These are phyloP conservation scores for Saraca asoca DNA, from an alignment of 331 rosid genomes.

Conservation along the genomic window DNA sequence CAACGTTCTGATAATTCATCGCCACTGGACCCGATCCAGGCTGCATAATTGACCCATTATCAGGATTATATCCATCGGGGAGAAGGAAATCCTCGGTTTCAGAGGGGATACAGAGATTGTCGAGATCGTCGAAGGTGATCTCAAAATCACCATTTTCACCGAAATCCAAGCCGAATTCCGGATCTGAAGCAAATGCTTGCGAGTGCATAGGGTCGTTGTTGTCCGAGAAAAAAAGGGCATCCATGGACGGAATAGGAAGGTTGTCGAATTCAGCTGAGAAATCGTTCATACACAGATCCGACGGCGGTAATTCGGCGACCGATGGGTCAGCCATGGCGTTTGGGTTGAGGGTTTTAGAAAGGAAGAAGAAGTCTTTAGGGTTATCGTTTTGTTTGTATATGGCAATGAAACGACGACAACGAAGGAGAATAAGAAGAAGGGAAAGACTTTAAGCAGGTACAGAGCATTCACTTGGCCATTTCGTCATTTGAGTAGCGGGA, in stretches of 20 bases:
- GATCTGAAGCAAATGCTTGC: constrained; percentile 47
- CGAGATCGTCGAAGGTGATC: constrained; percentile 68
- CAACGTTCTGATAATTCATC: neutral
- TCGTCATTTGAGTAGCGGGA: too few relatives aligned
- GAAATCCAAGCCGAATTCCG: constrained; percentile 48
- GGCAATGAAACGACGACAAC: neutral
- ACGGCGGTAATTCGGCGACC: constrained; percentile 11
- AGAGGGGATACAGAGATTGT: constrained; percentile 52
- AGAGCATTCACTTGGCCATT: too few relatives aligned
- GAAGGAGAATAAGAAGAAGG: too few relatives aligned
- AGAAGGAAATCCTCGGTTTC: constrained; percentile 61
- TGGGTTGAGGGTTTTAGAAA: constrained; percentile 18
- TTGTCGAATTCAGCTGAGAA: constrained; percentile 44
- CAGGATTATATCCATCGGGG: constrained; percentile 43
- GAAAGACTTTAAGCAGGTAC: too few relatives aligned
- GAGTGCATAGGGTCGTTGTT: constrained; percentile 12
- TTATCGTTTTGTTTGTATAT: too few relatives aligned
- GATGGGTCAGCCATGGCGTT: constrained; percentile 34
- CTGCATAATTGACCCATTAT: constrained; percentile 3
- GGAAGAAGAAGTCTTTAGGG: neutral
- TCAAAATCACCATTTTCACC: constrained; percentile 55
- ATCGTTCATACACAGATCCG: constrained; percentile 31
- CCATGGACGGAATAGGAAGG: constrained; percentile 63
- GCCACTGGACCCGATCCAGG: constrained; percentile 1
- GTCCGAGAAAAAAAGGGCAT: constrained; percentile 49